A percentile compares a stretch with the other conserved stretches of the same genome.
phyloP scores from a whole-genome alignment of 495 filamentous ascomycete genomes.

The Neurospora africana region DNA sequence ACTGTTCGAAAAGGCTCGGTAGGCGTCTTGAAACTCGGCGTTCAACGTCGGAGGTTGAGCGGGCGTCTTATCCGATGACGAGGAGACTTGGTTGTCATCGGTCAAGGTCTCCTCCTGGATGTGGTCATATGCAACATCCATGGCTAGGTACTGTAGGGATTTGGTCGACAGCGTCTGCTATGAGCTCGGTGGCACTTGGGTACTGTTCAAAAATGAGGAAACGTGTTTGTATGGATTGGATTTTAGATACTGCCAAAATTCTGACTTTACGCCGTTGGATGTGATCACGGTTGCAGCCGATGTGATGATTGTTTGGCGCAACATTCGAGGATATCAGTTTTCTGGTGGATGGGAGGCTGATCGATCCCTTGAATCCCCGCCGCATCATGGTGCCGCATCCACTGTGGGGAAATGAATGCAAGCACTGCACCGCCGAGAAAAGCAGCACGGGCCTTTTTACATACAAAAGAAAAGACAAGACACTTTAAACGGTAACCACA shows the following conservation, averaged over 20 bases:
- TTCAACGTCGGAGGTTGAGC: conserved; percentile 54
- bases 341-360: not conserved
- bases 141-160: conserved; percentile 30
- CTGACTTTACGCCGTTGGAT: not conserved
- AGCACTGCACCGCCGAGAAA: not conserved
- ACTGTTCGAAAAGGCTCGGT: conserved; percentile 80
- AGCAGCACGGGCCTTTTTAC: not conserved
- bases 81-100: conserved; percentile 43
- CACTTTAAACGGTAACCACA: not conserved
- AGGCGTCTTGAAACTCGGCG: conserved; percentile 86
- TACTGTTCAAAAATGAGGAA: not conserved
- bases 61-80: conserved; percentile 37
- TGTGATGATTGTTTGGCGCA: not conserved
- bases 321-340: not conserved
- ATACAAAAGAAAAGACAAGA: not conserved
- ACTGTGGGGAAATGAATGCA: not conserved
- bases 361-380: not conserved
- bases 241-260: not conserved
- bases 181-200: not conserved
- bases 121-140: conserved; percentile 97
- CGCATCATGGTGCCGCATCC: not conserved
- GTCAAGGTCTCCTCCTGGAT: conserved; percentile 75
- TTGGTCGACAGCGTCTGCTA: not conserved
- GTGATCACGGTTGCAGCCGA: not conserved
- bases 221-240: not conserved